These are phyloP conservation scores for Talaromyces piceae DNA, from an alignment of 2,329 filamentous ascomycete genomes.

Conservation along the genomic window DNA sequence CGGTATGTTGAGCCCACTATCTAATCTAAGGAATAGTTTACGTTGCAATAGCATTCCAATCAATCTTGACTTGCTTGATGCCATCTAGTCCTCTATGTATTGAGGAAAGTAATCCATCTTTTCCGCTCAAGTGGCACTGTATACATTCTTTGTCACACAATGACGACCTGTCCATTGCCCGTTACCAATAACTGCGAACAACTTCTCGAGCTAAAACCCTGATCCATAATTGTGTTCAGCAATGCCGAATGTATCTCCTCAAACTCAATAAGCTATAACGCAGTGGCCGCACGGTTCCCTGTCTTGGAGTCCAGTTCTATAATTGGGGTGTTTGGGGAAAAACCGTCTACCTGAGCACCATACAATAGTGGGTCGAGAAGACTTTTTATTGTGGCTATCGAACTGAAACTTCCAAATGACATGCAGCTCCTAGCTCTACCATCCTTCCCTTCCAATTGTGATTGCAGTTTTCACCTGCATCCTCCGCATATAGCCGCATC, in stretches of 20 bases:
- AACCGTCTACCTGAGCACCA: not conserved
- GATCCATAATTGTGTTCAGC: slow-evolving; percentile 1
- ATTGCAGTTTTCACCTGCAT: not conserved
- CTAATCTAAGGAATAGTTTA: not conserved
- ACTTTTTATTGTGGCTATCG: not conserved
- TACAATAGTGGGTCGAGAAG: not conserved
- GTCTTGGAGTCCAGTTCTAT: not conserved
- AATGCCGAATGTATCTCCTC: slow-evolving; percentile 2
- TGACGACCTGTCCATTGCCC: not conserved
- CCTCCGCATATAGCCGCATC: not conserved
- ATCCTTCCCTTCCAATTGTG: not conserved
- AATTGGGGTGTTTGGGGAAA: not conserved
- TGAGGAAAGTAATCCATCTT: not conserved
- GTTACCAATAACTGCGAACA: not conserved
- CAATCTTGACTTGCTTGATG: not conserved
- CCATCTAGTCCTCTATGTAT: not conserved
- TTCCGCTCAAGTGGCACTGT: not conserved
- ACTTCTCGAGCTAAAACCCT: not conserved
- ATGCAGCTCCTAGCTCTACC: not conserved
- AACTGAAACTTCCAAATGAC: not conserved
- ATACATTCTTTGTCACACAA: not conserved
- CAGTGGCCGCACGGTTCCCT: not conserved
- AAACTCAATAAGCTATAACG: not conserved
- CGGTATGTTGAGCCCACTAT: not conserved
- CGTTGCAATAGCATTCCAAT: not conserved